Evolutionary conservation across 2,329 filamentous ascomycete genomes (phyloP).

Genomic region (Fonsecaea erecta): DNA sequence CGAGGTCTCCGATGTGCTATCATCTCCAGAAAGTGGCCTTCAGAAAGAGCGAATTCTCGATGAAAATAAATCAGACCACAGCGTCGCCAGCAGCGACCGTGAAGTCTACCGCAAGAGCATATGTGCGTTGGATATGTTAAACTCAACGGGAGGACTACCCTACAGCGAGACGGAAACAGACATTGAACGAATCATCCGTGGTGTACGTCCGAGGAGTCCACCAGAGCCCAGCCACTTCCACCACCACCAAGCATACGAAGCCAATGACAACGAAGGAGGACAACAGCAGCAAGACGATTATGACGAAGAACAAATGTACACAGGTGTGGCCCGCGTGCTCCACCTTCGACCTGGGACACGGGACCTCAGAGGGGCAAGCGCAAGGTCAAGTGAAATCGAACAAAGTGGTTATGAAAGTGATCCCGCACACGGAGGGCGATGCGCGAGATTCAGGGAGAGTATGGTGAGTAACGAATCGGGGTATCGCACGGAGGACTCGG

Average conservation of each 20-base stretch:
- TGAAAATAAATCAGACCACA: constrained; percentile 23
- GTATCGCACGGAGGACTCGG: constrained; percentile 30
- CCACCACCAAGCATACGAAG: not conserved
- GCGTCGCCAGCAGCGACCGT: constrained; percentile 33
- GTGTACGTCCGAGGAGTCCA: not conserved
- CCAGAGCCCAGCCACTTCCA: not conserved
- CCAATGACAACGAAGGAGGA: not conserved
- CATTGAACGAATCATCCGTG: constrained; percentile 19
- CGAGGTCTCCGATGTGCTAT: constrained; percentile 20
- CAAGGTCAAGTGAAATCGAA: not conserved
- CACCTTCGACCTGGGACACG: constrained; percentile 22
- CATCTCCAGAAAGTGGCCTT: constrained; percentile 11
- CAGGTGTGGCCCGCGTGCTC: constrained; percentile 19
- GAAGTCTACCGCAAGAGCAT: constrained; percentile 34
- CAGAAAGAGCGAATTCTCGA: not conserved
- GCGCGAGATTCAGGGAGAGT: constrained; percentile 24
- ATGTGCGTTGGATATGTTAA: constrained; percentile 30
- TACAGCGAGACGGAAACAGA: constrained; percentile 24
- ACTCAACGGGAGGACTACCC: constrained; percentile 19
- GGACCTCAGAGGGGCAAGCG: constrained; percentile 22
- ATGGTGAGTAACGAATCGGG: constrained; percentile 26
- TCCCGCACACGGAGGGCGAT: not conserved
- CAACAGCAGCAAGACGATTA: constrained; percentile 2
- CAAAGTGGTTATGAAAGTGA: not conserved
- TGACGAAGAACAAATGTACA: constrained; percentile 1